Evolutionary conservation across 106 monocot species (phyloP).

Genomic region (Phalaenopsis aphrodite): DNA sequence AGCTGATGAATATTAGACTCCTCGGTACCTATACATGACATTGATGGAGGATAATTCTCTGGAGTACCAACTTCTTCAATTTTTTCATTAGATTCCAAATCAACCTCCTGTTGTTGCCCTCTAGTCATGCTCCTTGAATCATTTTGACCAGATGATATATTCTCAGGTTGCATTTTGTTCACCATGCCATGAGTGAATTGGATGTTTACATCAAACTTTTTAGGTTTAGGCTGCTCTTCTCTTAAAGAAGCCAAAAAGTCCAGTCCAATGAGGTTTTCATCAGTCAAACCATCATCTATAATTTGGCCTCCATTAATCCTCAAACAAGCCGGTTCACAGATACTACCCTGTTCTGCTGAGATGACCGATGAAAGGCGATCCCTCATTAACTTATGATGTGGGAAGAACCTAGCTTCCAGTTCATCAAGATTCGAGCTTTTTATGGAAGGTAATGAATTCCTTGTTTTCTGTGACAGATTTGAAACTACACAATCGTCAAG

Average conservation of each 20-base stretch:
- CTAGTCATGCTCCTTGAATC: constrained; percentile 12
- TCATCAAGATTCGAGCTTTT: constrained; percentile 52
- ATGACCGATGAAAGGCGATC: constrained; percentile 7
- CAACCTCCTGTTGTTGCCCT: constrained; percentile 15
- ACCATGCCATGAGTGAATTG: neutral
- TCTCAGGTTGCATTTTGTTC: constrained; percentile 17
- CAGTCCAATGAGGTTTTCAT: constrained; percentile 59
- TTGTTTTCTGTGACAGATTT: neutral
- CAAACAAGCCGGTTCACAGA: neutral
- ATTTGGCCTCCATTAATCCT: constrained; percentile 1
- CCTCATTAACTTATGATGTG: constrained; percentile 68
- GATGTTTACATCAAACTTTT: neutral
- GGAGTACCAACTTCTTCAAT: constrained; percentile 67
- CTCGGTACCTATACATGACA: constrained; percentile 37
- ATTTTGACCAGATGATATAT: constrained; percentile 11
- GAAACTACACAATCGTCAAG: constrained; percentile 1
- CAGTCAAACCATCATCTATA: constrained; percentile 26
- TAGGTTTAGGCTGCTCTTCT: constrained; percentile 12
- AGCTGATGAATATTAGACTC: constrained; percentile 32
- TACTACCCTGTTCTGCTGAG: constrained; percentile 2
- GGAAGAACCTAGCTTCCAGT: constrained; percentile 85
- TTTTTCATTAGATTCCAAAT: constrained; percentile 41
- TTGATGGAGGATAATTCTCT: constrained; percentile 39
- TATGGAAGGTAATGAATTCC: constrained; percentile 3
- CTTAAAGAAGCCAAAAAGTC: constrained; percentile 76